phyloP scores from a whole-genome alignment of 805 yeast species.

The Clavispora phyllophila region DNA sequence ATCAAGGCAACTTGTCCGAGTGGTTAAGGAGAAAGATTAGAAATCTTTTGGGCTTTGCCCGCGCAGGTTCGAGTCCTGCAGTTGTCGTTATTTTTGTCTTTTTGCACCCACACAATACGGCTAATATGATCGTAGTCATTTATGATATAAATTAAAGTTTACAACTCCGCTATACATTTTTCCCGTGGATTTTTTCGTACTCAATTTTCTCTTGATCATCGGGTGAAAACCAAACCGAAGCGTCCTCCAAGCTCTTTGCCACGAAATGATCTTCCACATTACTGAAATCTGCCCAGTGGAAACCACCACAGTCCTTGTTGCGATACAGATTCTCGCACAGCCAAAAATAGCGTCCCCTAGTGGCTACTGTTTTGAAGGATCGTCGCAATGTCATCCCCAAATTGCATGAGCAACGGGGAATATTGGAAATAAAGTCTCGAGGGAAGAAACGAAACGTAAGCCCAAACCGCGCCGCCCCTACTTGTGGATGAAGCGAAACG shows the following conservation, averaged over 20 bases:
- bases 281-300: conserved; percentile 46
- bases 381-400: conserved; percentile 52
- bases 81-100: conserved; percentile 28
- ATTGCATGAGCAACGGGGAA: conserved; percentile 47
- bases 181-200: conserved; percentile 1
- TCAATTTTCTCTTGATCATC: conserved; percentile 26
- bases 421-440: conserved; percentile 25
- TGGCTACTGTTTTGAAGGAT: conserved; percentile 40
- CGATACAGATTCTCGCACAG: conserved; percentile 47
- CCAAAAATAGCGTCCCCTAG: conserved; percentile 63
- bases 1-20: conserved; percentile 43
- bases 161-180: background rate
- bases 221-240: conserved; percentile 44
- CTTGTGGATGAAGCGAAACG: conserved; percentile 41
- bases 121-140: background rate
- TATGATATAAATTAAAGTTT: too few species aligned
- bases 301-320: conserved; percentile 43
- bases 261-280: conserved; percentile 24
- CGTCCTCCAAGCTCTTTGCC: conserved; percentile 26
- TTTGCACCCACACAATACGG: background rate
- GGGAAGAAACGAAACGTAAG: conserved; percentile 61
- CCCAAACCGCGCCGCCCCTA: conserved; percentile 53
- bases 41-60: conserved; percentile 47
- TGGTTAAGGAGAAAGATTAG: conserved; percentile 46
- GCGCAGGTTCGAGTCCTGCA: conserved; percentile 50